phyloP scores from a whole-genome alignment of 768 basidiomycete genomes.

The Naganishia vaughanmartiniae region DNA sequence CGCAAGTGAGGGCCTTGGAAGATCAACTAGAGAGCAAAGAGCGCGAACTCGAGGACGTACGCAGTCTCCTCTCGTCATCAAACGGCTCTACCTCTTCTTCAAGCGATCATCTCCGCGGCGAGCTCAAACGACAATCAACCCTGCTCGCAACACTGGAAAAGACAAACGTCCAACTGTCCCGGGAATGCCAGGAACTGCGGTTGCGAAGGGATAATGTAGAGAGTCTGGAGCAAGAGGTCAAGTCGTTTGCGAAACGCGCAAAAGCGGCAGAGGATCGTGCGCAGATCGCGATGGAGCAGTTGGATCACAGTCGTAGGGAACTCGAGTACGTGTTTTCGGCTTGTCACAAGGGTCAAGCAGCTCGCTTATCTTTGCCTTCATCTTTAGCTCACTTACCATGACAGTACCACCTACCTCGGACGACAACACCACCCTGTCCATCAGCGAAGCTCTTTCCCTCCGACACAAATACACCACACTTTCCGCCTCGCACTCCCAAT shows the following conservation, averaged over 20 bases:
- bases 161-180: constrained; percentile 35
- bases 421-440: constrained; percentile 32
- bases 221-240: constrained; percentile 35
- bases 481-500: constrained; percentile 38
- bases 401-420: constrained; percentile 36
- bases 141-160: constrained; percentile 37
- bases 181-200: constrained; percentile 44
- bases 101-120: constrained; percentile 2
- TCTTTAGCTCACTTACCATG: constrained; percentile 45
- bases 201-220: constrained; percentile 44
- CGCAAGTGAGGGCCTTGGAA: constrained; percentile 36
- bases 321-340: constrained; percentile 43
- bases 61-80: neutral
- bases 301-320: constrained; percentile 45
- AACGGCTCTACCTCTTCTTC: neutral
- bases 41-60: constrained; percentile 33
- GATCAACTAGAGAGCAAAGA: constrained; percentile 42
- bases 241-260: constrained; percentile 36
- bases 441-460: constrained; percentile 35
- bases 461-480: constrained; percentile 43
- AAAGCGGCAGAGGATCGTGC: constrained; percentile 42
- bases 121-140: constrained; percentile 39
- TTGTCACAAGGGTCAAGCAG: neutral
- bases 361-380: neutral
- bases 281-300: constrained; percentile 39